Evolutionary conservation across 495 filamentous ascomycete genomes (phyloP).

Genomic region (Neurospora tetrasperma): DNA sequence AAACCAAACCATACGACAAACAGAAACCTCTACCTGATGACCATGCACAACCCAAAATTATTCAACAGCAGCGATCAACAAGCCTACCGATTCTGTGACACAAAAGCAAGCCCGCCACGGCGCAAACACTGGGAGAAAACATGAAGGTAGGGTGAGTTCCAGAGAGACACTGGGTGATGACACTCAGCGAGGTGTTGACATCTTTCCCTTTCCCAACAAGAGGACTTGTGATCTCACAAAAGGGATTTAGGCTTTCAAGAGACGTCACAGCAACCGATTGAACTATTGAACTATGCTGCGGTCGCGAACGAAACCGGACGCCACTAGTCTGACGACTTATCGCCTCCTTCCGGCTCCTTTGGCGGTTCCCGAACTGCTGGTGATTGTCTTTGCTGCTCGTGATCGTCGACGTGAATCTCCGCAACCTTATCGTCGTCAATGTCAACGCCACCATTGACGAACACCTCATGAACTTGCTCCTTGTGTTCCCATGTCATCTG

Average conservation of each 20-base stretch:
- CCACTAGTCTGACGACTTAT: neutral
- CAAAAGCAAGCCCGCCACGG: neutral
- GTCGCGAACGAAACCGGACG: neutral
- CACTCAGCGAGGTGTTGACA: neutral
- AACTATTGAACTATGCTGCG: neutral
- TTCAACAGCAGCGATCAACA: neutral
- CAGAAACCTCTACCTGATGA: neutral
- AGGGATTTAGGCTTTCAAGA: neutral
- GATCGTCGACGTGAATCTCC: conserved; percentile 36
- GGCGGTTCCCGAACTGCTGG: conserved; percentile 1
- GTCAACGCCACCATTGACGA: conserved; percentile 17
- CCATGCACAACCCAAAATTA: neutral
- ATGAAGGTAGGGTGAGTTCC: neutral
- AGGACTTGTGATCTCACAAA: neutral
- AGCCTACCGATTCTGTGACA: neutral
- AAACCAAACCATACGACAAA: neutral
- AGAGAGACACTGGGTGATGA: neutral
- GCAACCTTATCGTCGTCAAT: conserved; percentile 31
- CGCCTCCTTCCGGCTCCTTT: neutral
- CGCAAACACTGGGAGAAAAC: neutral
- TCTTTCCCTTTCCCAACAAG: neutral
- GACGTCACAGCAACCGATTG: neutral
- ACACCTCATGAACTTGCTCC: conserved; percentile 25
- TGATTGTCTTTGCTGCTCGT: conserved; percentile 8
- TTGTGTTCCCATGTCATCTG: conserved; percentile 23